A percentile compares a stretch with the other conserved stretches of the same genome.
Conservation (phyloP, 2,329 filamentous ascomycete species). For the Chaetomiaceae sp. region DNA sequence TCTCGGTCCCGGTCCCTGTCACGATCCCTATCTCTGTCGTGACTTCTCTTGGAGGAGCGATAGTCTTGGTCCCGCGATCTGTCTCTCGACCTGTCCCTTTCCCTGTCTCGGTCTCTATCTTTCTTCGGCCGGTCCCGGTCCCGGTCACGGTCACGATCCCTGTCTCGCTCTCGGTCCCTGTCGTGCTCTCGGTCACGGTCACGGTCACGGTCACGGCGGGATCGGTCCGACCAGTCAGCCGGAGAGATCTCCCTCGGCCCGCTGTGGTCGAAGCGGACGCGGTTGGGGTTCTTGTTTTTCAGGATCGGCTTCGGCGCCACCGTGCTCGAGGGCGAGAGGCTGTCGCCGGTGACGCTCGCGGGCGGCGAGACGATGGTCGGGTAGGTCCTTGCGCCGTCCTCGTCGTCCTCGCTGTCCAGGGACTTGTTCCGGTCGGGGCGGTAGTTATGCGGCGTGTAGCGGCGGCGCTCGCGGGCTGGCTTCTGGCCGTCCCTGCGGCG, state of each 20-base stretch:
- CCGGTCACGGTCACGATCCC: neutral
- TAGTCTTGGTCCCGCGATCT: too few relatives aligned
- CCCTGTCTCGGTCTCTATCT: constrained; percentile 23
- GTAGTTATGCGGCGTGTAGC: constrained; percentile 12
- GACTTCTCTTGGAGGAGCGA: too few relatives aligned
- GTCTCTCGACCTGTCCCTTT: constrained; percentile 9
- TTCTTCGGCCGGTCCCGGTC: neutral
- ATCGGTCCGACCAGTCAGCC: constrained; percentile 25
- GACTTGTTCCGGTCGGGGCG: constrained; percentile 7
- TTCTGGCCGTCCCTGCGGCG: neutral
- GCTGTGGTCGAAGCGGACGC: constrained; percentile 48
- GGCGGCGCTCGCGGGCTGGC: constrained; percentile 1
- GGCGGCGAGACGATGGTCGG: constrained; percentile 38
- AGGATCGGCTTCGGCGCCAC: constrained; percentile 51
- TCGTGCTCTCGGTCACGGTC: constrained; percentile 34
- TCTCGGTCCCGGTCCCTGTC: constrained; percentile 9
- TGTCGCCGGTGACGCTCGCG: constrained; percentile 24
- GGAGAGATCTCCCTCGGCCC: constrained; percentile 38
- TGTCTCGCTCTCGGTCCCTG: neutral
- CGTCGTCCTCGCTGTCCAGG: constrained; percentile 20
- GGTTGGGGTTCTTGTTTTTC: constrained; percentile 54
- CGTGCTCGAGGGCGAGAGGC: constrained; percentile 31
- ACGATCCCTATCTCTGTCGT: too few relatives aligned
- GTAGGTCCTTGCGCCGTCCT: constrained; percentile 31
- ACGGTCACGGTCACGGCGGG: constrained; percentile 30